Evolutionary conservation across 257 asterid species (phyloP).

Genomic region (Rhazya stricta): DNA sequence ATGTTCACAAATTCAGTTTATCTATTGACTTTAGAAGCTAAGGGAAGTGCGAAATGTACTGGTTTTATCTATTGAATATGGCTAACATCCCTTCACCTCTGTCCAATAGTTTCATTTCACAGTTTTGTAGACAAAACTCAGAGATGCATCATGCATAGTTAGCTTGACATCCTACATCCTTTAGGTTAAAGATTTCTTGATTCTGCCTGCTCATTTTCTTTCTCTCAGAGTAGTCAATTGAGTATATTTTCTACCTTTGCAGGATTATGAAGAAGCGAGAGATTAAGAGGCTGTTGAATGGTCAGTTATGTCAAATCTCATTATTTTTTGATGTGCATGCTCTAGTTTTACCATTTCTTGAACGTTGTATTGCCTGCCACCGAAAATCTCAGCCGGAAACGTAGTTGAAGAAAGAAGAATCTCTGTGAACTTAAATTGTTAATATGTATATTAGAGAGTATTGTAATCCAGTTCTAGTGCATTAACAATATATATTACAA

Average conservation of each 20-base stretch:
- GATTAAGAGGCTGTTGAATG: slow-evolving; percentile 9
- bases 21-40: background rate
- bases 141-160: too few relatives aligned
- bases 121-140: background rate
- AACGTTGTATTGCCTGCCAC: background rate
- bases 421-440: background rate
- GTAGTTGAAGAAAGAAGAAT: background rate
- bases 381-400: background rate
- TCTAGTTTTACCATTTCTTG: background rate
- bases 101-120: background rate
- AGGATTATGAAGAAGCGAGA: slow-evolving; percentile 9
- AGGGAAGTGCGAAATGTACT: background rate
- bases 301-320: background rate
- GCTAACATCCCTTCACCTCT: background rate
- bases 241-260: background rate
- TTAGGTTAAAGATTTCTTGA: background rate
- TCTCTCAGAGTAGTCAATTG: background rate
- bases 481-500: background rate
- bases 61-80: background rate
- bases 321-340: background rate
- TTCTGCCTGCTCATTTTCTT: background rate
- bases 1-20: background rate
- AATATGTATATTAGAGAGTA: background rate
- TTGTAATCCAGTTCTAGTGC: background rate
- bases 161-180: background rate